Conservation (phyloP, 352 stramenopile species). For the Phytophthora palmivora region DNA sequence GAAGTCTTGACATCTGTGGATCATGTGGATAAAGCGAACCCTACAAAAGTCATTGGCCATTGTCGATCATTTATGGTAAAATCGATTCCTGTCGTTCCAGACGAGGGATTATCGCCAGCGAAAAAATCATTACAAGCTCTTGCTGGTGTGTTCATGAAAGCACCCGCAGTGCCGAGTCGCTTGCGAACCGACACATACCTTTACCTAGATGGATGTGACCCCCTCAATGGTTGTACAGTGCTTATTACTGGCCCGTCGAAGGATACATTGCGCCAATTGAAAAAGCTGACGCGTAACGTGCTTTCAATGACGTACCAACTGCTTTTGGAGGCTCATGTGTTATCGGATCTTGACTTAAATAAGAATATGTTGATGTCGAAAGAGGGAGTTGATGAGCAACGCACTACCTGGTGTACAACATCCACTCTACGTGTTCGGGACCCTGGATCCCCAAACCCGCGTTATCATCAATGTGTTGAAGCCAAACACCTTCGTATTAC, state of each 20-base stretch:
- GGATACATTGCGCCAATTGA: slow-evolving; percentile 91
- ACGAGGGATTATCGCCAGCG: slow-evolving; percentile 39
- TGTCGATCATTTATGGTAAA: slow-evolving; percentile 79
- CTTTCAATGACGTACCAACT: slow-evolving; percentile 96
- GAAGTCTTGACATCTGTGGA: slow-evolving; percentile 94
- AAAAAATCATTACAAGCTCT: slow-evolving; percentile 42
- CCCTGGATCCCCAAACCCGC: slow-evolving; percentile 44
- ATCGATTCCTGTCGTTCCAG: slow-evolving; percentile 53
- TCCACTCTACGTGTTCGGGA: slow-evolving; percentile 75
- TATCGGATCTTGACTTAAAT: slow-evolving; percentile 89
- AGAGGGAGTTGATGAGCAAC: slow-evolving; percentile 35
- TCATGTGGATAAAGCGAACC: slow-evolving; percentile 80
- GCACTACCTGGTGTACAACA: slow-evolving; percentile 75
- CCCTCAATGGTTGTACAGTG: slow-evolving; percentile 94
- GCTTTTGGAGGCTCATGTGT: slow-evolving; percentile 94
- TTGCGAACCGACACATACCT: slow-evolving; percentile 89
- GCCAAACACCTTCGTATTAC: slow-evolving; percentile 74
- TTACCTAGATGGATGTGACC: slow-evolving; percentile 95
- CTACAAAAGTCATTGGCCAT: slow-evolving; percentile 60
- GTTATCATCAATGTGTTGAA: slow-evolving; percentile 77
- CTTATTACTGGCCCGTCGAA: slow-evolving; percentile 93
- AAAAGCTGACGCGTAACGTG: slow-evolving; percentile 90
- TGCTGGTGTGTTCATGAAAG: slow-evolving; percentile 38
- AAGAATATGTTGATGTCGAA: slow-evolving; percentile 33
- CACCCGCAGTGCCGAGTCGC: slow-evolving; percentile 32